phyloP scores from a whole-genome alignment of 2,329 filamentous ascomycete genomes.

The Verticillium zaregamsianum region DNA sequence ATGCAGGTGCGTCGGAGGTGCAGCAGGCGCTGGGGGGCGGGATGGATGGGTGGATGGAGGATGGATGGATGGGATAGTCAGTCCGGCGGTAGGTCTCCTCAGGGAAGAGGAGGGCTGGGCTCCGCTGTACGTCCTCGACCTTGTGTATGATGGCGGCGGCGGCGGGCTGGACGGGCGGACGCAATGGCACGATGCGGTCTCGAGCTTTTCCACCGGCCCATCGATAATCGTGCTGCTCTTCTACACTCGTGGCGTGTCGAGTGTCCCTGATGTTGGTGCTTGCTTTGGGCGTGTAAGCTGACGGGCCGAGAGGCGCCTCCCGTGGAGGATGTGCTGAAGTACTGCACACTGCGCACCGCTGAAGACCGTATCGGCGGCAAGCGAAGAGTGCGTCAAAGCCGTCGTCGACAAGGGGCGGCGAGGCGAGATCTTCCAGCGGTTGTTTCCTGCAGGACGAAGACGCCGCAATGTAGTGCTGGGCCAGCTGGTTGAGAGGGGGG shows the following conservation, averaged over 20 bases:
- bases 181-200: not conserved
- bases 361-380: not conserved
- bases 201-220: not conserved
- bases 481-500: not conserved
- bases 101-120: not conserved
- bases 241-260: not conserved
- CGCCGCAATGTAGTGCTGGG: slow-evolving; percentile 14
- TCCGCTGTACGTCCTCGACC: not conserved
- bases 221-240: not conserved
- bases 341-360: not conserved
- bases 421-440: not conserved
- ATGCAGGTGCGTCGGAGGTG: slow-evolving; percentile 14
- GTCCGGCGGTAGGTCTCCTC: not conserved
- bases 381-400: not conserved
- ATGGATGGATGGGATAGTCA: not conserved
- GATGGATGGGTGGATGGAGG: slow-evolving; percentile 9
- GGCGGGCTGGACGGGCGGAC: not conserved
- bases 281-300: not conserved
- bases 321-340: not conserved
- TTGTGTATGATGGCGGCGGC: not conserved
- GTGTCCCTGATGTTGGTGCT: not conserved
- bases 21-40: slow-evolving; percentile 13
- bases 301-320: not conserved
- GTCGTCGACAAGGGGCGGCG: not conserved
- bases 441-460: slow-evolving; percentile 14